Base-by-base conservation (phyloP, 352 stramenopile genomes). In the Phytopythium montanum region DNA sequence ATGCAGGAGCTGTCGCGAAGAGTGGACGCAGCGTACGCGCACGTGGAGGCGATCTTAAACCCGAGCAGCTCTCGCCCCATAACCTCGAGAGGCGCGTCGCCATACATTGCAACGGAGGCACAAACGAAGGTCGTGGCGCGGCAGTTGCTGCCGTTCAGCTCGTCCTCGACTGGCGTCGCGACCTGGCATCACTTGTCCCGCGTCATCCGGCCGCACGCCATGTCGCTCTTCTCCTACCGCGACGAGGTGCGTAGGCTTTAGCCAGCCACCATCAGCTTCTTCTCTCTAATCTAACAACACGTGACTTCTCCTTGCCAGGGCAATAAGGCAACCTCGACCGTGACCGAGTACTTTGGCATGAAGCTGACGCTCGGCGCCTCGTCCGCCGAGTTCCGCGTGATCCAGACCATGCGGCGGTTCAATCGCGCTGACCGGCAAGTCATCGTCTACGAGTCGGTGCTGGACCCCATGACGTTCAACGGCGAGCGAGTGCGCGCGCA, bases 301-400 rank as follows among this genome's bases (percentile, higher is more conserved):
- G 8, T 2, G n/a, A 16, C 13, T 16, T 3, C 10, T 53, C 13
- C 3, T 6, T 36, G 5, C 0, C 14, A 42, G 31, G 28, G 23
- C 50, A 25, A 56, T 19, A 3, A 56, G 1, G n/a, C 50, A 9
- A 28, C n/a, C 1, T 56, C 31, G 5, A 59, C 56, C 3, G 46
- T 61, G 23, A 48, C n/a, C 19, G 56, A 61, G 46, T 49, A 50
- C 42, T 61, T 61, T 46, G 56, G 56, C 7, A 61, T 61, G 21
- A 50, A 61, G 56, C 44, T 61, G 13, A 23, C 26, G 5, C 36
- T 36, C 14, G 33, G 51, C 4, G 13, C n/a, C 21, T 46, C 44
- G 16, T 36, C 29, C 25, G 56, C 56, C n/a, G 46, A 45, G 23
- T 61, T 61, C n/a, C 44, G 56, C 44, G 46, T 61, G 13, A 28